Evolutionary conservation across 495 filamentous ascomycete species (phyloP), one percentile per base, ranked within the genome.

Genomic region (Neurospora sp.): DNA sequence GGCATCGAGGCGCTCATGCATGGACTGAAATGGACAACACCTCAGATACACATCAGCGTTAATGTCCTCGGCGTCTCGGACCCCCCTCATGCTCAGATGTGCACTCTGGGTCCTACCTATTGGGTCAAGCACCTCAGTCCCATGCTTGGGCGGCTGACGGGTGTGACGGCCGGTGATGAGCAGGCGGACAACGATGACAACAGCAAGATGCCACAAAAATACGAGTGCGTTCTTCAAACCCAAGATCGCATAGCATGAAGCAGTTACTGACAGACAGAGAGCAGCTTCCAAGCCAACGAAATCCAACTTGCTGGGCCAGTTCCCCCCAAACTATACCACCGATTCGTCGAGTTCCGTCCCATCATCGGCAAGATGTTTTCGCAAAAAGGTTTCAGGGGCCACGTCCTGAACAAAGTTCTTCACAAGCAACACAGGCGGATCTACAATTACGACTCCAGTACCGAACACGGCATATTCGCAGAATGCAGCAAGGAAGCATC

Each of bases 311-410:
- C 86, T 31, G 95, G 95, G 0, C 95, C 95, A 0, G 91, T 94
- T 0, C 94, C 95, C 0, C 78, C 86, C 4, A 82, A 88, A 68
- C 84, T 98, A 37, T 96, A 96, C 78, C 94, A 97, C 78, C 90
- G 92, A 73, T 98, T 90, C 81, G 94, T 98, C 65, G 94, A 96
- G 78, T 97, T 98, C 80, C 91, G 88, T 61, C 94, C 95, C 22
- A 93, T 97, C 76, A 91, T 98, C 44, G 92, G 92, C 22, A 88
- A 89, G 42, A 96, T 97, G 90, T 98, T 98, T 81, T 91, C 89
- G 22, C 86, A 88, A 10, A 84, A 85, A 16, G 95, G 94, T 69
- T 71, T 97, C 8, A 85, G 90, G 31, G 95, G 95, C 6, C 88
- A 88, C 35, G 86, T 97, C 74, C 82, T 98, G 39, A 91, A 94